Evolutionary conservation across 768 basidiomycete genomes (phyloP).

Genomic region (Suillus tomentosus): DNA sequence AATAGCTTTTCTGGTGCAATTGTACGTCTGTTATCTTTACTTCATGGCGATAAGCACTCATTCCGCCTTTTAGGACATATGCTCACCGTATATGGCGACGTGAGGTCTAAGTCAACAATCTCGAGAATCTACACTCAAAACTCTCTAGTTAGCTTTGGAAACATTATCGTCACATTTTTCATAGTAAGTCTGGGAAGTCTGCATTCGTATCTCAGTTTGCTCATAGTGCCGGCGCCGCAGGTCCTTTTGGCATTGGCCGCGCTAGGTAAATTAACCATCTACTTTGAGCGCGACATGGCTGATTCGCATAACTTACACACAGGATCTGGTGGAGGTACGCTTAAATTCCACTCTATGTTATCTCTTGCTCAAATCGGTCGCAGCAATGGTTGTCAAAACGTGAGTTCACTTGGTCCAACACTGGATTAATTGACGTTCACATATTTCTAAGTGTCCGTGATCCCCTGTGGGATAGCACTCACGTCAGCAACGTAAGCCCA

Average conservation of each 20-base stretch:
- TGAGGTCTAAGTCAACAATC: conserved; percentile 19
- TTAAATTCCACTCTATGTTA: not conserved
- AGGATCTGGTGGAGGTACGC: conserved; percentile 34
- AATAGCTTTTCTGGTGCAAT: conserved; percentile 38
- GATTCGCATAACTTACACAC: not conserved
- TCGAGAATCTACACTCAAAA: not conserved
- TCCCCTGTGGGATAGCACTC: conserved; percentile 36
- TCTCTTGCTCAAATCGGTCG: conserved; percentile 9
- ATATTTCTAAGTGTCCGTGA: conserved; percentile 23
- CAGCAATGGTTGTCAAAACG: conserved; percentile 38
- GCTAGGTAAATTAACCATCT: conserved; percentile 20
- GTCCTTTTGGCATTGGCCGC: conserved; percentile 32
- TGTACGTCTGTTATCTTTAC: conserved; percentile 24
- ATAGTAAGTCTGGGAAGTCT: conserved; percentile 28
- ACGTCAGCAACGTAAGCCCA: conserved; percentile 32
- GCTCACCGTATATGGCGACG: conserved; percentile 41
- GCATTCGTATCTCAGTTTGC: not conserved
- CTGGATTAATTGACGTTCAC: not conserved
- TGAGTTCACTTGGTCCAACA: conserved; percentile 9
- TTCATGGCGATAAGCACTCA: not conserved
- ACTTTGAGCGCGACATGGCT: not conserved
- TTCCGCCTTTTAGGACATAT: conserved; percentile 29
- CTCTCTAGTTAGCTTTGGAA: conserved; percentile 34
- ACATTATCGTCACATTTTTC: conserved; percentile 30
- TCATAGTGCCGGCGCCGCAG: conserved; percentile 13